Conservation (phyloP, 2,329 filamentous ascomycete genomes). For the Claviceps sp. region DNA sequence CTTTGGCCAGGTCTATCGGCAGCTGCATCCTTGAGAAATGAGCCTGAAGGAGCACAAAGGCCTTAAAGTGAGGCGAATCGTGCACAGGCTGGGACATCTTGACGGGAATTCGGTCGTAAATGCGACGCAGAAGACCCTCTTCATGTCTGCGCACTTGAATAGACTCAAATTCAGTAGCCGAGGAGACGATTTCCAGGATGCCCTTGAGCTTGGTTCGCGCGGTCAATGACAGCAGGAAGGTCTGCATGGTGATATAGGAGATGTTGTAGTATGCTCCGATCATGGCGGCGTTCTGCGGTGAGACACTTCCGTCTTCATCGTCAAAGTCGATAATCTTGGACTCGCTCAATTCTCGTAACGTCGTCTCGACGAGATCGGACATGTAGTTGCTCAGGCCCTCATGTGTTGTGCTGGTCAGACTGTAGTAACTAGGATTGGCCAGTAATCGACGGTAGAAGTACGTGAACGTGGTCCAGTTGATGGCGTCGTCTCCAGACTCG, state of each 20-base stretch:
- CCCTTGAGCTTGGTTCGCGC: conserved; percentile 90
- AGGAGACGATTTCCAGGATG: conserved; percentile 91
- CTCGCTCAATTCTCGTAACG: conserved; percentile 77
- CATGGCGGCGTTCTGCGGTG: conserved; percentile 90
- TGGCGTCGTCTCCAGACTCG: conserved; percentile 86
- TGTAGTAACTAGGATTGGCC: conserved; percentile 94
- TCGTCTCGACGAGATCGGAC: conserved; percentile 88
- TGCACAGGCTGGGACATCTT: conserved; percentile 82
- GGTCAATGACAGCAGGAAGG: conserved; percentile 81
- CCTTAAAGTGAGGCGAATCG: conserved; percentile 96
- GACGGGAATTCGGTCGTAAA: conserved; percentile 88
- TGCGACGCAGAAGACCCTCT: conserved; percentile 71
- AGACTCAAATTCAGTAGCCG: conserved; percentile 89
- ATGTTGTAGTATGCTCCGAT: conserved; percentile 99
- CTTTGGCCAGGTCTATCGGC: conserved; percentile 87
- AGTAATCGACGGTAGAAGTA: conserved; percentile 94
- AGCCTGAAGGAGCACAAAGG: conserved; percentile 90
- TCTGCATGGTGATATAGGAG: conserved; percentile 98
- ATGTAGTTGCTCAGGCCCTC: conserved; percentile 89
- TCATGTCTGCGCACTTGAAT: conserved; percentile 93
- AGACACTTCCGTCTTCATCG: conserved; percentile 80
- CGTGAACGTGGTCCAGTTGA: conserved; percentile 97
- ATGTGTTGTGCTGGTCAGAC: conserved; percentile 73
- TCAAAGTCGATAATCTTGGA: conserved; percentile 94
- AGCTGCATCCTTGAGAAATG: conserved; percentile 97